Evolutionary conservation across 2,329 filamentous ascomycete genomes (phyloP).

Genomic region (Colletotrichum lentis): DNA sequence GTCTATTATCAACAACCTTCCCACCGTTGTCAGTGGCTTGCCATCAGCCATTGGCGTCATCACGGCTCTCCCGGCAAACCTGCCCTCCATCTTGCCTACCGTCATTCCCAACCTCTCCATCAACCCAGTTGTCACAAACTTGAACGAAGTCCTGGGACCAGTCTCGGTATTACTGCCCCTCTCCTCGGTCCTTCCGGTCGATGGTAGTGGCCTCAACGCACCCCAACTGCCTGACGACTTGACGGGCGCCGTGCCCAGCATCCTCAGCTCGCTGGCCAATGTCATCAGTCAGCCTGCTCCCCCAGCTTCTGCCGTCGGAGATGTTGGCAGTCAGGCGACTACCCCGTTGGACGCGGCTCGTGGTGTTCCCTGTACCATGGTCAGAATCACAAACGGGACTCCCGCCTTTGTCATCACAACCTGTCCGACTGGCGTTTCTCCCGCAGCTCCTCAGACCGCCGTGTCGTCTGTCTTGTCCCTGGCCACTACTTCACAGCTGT

Average conservation of each 20-base stretch:
- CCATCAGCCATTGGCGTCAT: neutral
- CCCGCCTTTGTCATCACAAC: constrained; percentile 18
- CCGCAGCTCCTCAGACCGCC: neutral
- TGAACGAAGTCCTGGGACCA: neutral
- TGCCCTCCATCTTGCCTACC: neutral
- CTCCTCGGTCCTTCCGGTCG: neutral
- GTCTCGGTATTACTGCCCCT: neutral
- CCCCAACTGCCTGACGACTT: constrained; percentile 23
- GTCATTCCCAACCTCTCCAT: neutral
- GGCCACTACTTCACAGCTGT: neutral
- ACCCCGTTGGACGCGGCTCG: neutral
- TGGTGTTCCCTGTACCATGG: constrained; percentile 7
- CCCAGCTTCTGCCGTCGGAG: neutral
- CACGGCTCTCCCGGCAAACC: neutral
- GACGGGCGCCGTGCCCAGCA: neutral
- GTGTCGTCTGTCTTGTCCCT: neutral
- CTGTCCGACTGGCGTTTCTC: neutral
- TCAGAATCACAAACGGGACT: constrained; percentile 11
- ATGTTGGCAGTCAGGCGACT: neutral
- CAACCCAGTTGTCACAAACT: neutral
- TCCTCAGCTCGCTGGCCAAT: neutral
- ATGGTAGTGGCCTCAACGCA: constrained; percentile 4
- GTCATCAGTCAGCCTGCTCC: neutral
- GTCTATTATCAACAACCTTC: neutral
- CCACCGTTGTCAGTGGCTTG: neutral